A percentile compares a stretch with the other conserved stretches of the same genome.
Evolutionary conservation across 2,329 filamentous ascomycete species (phyloP).

Genomic region (Lojkania enalia): DNA sequence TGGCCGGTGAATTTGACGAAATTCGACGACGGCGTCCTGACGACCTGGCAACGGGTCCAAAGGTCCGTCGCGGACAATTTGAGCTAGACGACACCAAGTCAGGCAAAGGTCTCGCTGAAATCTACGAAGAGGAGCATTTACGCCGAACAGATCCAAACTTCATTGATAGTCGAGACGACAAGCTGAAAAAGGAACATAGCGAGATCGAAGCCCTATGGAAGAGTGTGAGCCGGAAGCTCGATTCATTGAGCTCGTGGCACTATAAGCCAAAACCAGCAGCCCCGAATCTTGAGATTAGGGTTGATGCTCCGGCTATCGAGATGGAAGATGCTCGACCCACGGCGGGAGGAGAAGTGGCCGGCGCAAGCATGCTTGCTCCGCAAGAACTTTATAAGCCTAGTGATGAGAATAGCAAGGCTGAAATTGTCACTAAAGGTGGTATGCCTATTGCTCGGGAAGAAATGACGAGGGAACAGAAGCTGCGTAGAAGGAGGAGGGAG

Average conservation of each 20-base stretch:
- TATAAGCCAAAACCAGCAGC: slow-evolving; percentile 88
- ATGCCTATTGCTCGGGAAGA: slow-evolving; percentile 80
- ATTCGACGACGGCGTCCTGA: slow-evolving; percentile 81
- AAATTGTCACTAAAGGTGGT: slow-evolving; percentile 77
- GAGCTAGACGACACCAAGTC: slow-evolving; percentile 86
- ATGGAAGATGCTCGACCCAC: slow-evolving; percentile 96
- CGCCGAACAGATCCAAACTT: slow-evolving; percentile 77
- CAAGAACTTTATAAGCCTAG: slow-evolving; percentile 92
- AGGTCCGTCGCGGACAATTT: slow-evolving; percentile 70
- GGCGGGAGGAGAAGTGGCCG: slow-evolving; percentile 72
- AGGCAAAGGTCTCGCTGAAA: slow-evolving; percentile 83
- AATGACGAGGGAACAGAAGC: slow-evolving; percentile 84
- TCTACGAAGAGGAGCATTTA: slow-evolving; percentile 92
- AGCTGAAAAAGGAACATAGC: slow-evolving; percentile 76
- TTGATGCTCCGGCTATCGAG: slow-evolving; percentile 85
- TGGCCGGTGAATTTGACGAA: slow-evolving; percentile 90
- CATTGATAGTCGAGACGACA: slow-evolving; percentile 80
- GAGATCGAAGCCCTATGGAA: slow-evolving; percentile 85
- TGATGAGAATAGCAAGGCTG: slow-evolving; percentile 67
- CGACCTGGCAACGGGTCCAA: slow-evolving; percentile 63
- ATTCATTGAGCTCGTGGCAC: slow-evolving; percentile 89
- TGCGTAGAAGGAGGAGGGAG: slow-evolving; percentile 72
- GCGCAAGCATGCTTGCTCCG: slow-evolving; percentile 77
- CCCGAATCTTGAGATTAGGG: slow-evolving; percentile 80
- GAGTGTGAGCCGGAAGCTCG: slow-evolving; percentile 76